Conservation (phyloP, 371 early-diverging fungal genomes). For the Rhizopus sp. region DNA sequence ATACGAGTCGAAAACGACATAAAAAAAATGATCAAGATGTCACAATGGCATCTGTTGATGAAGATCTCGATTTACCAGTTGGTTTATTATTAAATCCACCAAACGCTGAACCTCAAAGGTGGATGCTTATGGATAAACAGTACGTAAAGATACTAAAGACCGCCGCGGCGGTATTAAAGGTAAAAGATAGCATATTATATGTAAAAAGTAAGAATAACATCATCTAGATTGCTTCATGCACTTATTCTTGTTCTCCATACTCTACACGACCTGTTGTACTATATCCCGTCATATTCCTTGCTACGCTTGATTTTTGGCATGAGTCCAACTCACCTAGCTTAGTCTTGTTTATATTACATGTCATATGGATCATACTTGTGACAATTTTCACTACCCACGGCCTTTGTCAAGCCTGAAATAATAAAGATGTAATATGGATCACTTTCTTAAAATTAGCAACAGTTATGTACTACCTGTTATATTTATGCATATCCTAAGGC, state of each 20-base stretch:
- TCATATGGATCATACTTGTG: conserved; percentile 16
- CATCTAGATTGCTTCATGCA: conserved; percentile 42
- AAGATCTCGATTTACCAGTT: not conserved
- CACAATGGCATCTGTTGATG: not conserved
- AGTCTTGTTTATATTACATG: conserved; percentile 14
- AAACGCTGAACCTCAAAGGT: conserved; percentile 1
- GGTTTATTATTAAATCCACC: conserved; percentile 16
- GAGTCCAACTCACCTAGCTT: conserved; percentile 25
- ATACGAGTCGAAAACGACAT: conserved; percentile 1
- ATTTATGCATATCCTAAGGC: too few species aligned
- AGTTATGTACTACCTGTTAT: not conserved
- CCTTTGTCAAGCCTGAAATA: conserved; percentile 17
- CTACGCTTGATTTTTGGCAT: conserved; percentile 44
- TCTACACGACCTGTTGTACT: conserved; percentile 30
- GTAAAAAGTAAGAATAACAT: not conserved
- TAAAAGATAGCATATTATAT: not conserved
- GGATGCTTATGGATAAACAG: conserved; percentile 2
- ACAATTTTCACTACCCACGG: conserved; percentile 18
- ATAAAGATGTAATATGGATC: conserved; percentile 4
- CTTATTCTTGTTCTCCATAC: conserved; percentile 48
- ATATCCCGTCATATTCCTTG: conserved; percentile 42
- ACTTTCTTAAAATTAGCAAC: conserved; percentile 6
- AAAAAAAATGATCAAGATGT: not conserved
- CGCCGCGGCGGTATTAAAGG: conserved; percentile 35
- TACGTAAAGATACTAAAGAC: conserved; percentile 23